Evolutionary conservation across 2,329 filamentous ascomycete genomes (phyloP), one percentile per base, ranked within the genome.

Genomic region (Trichoderma sp.): DNA sequence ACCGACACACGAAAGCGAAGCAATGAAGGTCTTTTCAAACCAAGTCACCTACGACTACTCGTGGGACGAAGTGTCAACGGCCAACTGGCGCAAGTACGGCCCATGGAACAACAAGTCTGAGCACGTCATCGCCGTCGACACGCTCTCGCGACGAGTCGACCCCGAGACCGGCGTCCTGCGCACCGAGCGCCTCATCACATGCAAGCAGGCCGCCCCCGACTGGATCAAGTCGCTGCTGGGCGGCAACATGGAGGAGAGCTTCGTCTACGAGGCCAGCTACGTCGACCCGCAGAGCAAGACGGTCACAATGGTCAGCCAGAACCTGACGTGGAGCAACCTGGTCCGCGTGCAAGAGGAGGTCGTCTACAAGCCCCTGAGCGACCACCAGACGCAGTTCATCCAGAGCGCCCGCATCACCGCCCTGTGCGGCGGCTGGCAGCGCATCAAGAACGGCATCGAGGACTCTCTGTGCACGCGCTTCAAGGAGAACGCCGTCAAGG

Each of bases 91-190:
- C 80, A 99, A 99, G 85, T 99, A 99, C 87, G 97, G 95, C 82
- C 96, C 96, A 24, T 98, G 97, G 96, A 99, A 99, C 88, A 94
- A 98, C 85, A 97, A 98, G 87, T 95, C 94, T n/a, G 94, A 95
- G 56, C 97, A 99, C 85, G 97, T 99, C 79, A 92, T 97, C 79
- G 95, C 95, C 79, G 97, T 98, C 81, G 97, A 99, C 87, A 98
- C 96, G 16, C 86, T 99, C 80, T 93, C 92, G 71, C 94, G 97
- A 63, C 79, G 79, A 67, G 87, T 91, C 83, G 89, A 91, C 80
- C 83, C 87, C 2, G 83, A 82, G 27, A 91, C 90, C 14, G 90
- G 90, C 79, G 89, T 91, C 81, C 88, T 91, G 75, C 88, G 89
- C 77, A 91, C 89, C 33, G 90, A 91, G 80, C 89, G 90, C 60